Evolutionary conservation across 2,329 filamentous ascomycete genomes (phyloP).

Genomic region (Neoarthrinium moseri): DNA sequence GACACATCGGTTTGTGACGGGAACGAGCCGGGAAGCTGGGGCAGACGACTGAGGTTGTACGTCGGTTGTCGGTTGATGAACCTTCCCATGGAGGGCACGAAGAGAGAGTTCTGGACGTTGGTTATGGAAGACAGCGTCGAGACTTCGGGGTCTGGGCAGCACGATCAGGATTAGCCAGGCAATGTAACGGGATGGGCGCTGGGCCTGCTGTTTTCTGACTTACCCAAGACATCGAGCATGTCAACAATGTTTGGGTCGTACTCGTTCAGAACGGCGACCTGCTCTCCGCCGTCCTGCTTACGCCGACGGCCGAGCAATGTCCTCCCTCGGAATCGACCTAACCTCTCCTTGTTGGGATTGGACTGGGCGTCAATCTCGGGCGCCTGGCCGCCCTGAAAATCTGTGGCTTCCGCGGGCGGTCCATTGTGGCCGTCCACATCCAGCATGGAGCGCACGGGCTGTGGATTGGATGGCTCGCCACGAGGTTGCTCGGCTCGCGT

Average conservation of each 20-base stretch:
- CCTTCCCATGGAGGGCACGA: constrained; percentile 76
- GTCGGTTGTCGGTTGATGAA: constrained; percentile 76
- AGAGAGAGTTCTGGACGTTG: constrained; percentile 88
- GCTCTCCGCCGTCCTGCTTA: background rate
- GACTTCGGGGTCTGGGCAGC: constrained; percentile 70
- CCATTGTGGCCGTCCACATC: constrained; percentile 3
- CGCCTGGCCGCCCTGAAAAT: background rate
- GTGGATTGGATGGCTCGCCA: background rate
- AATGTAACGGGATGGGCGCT: background rate
- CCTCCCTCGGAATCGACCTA: constrained; percentile 2
- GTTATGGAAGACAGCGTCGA: constrained; percentile 80
- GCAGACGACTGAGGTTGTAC: constrained; percentile 64
- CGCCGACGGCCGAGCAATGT: background rate
- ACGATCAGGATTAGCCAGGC: background rate
- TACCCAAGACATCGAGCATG: constrained; percentile 67
- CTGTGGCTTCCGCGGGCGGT: background rate
- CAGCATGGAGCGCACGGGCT: constrained; percentile 4
- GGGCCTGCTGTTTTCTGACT: constrained; percentile 20
- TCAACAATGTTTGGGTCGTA: constrained; percentile 65
- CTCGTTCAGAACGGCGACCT: constrained; percentile 30
- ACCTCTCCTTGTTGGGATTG: background rate
- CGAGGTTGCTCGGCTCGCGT: background rate
- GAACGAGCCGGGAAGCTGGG: constrained; percentile 12
- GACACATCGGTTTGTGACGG: background rate
- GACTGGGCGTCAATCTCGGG: background rate